phyloP scores from a whole-genome alignment of 371 early-diverging fungal genomes.

The Nematocida sp. region DNA sequence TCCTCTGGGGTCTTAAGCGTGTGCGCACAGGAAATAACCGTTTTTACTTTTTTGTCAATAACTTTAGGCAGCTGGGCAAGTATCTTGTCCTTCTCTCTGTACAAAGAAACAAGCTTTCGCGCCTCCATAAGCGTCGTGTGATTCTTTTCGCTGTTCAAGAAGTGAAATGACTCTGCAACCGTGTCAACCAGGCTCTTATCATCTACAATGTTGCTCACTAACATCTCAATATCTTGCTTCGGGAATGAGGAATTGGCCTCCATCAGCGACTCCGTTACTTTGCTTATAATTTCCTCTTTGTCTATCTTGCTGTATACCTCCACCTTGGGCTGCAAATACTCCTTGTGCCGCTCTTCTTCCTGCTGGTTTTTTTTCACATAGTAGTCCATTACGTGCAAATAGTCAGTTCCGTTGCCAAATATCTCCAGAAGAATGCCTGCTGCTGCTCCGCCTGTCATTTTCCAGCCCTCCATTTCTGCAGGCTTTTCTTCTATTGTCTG shows the following conservation, averaged over 20 bases:
- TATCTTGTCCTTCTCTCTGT: slow-evolving; percentile 41
- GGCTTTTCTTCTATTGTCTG: slow-evolving; percentile 14
- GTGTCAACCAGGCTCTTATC: not conserved
- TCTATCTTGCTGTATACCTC: slow-evolving; percentile 12
- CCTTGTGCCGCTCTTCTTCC: not conserved
- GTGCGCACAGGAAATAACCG: slow-evolving; percentile 19
- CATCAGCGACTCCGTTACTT: not conserved
- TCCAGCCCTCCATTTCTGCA: slow-evolving; percentile 28
- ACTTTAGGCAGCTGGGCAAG: slow-evolving; percentile 5
- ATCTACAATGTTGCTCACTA: slow-evolving; percentile 4
- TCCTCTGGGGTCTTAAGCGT: slow-evolving; percentile 26
- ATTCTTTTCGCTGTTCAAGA: slow-evolving; percentile 4
- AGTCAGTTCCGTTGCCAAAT: slow-evolving; percentile 58
- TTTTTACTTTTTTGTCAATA: not conserved
- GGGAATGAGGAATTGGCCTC: slow-evolving; percentile 8
- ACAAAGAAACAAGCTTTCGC: not conserved
- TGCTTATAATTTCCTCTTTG: not conserved
- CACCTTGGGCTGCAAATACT: not conserved
- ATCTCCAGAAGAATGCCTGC: slow-evolving; percentile 47
- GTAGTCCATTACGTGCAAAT: slow-evolving; percentile 19
- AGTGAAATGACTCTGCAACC: slow-evolving; percentile 17
- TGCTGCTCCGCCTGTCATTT: slow-evolving; percentile 21
- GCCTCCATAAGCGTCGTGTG: slow-evolving; percentile 8
- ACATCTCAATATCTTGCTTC: not conserved
- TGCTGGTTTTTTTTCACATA: not conserved